Percentiles rank a stretch among this genome's conserved stretches.
These are phyloP conservation scores for Epichloe sp. DNA, from an alignment of 2,329 filamentous ascomycete species.

Conservation along the genomic window DNA sequence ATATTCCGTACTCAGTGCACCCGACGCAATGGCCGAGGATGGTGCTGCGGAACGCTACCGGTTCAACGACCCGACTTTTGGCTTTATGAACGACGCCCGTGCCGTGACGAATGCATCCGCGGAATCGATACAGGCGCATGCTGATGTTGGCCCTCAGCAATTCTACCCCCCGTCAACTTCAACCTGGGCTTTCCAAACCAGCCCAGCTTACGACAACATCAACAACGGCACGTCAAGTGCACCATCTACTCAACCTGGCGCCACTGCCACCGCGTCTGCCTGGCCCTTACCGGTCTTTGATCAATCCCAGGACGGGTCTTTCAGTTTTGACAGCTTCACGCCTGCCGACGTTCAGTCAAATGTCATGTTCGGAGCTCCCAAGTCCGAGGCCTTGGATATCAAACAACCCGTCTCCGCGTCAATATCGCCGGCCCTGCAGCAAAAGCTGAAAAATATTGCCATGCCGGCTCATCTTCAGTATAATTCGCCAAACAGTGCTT, in stretches of 20 bases:
- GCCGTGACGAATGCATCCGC: constrained; percentile 17
- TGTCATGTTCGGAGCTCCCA: constrained; percentile 16
- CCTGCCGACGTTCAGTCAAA: constrained; percentile 23
- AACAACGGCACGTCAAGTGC: constrained; percentile 23
- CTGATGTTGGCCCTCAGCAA: constrained; percentile 23
- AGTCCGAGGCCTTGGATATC: not conserved
- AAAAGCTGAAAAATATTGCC: constrained; percentile 48
- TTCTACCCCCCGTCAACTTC: constrained; percentile 16
- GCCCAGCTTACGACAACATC: constrained; percentile 34
- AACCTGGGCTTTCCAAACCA: constrained; percentile 35
- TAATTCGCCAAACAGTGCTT: constrained; percentile 42
- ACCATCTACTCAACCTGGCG: constrained; percentile 19
- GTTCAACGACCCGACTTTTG: constrained; percentile 29
- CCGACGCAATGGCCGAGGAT: constrained; percentile 26
- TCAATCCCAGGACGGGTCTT: constrained; percentile 19
- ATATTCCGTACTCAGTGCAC: not conserved
- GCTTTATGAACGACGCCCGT: constrained; percentile 23
- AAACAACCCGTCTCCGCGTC: constrained; percentile 11
- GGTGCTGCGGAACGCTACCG: constrained; percentile 28
- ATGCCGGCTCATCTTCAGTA: constrained; percentile 52
- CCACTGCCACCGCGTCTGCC: constrained; percentile 19
- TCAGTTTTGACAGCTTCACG: constrained; percentile 19
- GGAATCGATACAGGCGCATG: constrained; percentile 16
- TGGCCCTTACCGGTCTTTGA: constrained; percentile 24
- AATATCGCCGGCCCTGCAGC: constrained; percentile 37